Base-by-base conservation (phyloP, 202 grass and related monocot species). In the Setaria viridis region DNA sequence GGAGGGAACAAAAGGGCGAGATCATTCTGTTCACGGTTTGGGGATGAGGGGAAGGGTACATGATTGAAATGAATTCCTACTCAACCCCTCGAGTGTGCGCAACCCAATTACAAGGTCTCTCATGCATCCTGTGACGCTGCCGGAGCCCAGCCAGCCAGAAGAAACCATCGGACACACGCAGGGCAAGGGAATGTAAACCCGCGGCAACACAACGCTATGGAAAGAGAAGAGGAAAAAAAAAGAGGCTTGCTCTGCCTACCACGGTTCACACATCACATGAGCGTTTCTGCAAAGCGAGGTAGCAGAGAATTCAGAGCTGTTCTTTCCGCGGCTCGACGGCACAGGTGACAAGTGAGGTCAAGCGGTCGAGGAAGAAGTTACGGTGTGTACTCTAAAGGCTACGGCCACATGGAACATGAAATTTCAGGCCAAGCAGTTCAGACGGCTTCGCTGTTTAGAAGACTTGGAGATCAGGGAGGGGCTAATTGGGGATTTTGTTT, bases 1-100 rank as follows among this genome's bases (percentile, higher is more conserved):
- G 42, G 7, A 11, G 45, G 8, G 12, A 83, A 17, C 7, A 41
- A 49, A 73, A 80, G 17, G 9, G 65, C 15, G 66, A 54, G 65
- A 82, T 85, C 56, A 88, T 91, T 85, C 86, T 82, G 19, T 69
- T 91, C 86, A 91, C 86, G 89, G 89, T 88, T 88, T 82, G 86
- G 85, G 82, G 87, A 91, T 85, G 89, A 91, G 41, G 48, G 82
- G 74, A 53, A 79, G 43, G 68, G 33, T 88, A 39, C 77, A 72
- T 88, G 85, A 91, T 88, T 91, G 85, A 64, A 91, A 85, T 91
- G 72, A 76, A 74, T 78, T 88, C 72, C 47, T 77, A 15, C 75
- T 80, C 67, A 47, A 45, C 9, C 74, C 42, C 51, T 67, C 69
- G 53, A 77, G 81, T 71, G 81, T 34, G 77, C 45, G 77, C 47